phyloP scores from a whole-genome alignment of 2,329 filamentous ascomycete genomes.

The Aspergillus alliaceus region DNA sequence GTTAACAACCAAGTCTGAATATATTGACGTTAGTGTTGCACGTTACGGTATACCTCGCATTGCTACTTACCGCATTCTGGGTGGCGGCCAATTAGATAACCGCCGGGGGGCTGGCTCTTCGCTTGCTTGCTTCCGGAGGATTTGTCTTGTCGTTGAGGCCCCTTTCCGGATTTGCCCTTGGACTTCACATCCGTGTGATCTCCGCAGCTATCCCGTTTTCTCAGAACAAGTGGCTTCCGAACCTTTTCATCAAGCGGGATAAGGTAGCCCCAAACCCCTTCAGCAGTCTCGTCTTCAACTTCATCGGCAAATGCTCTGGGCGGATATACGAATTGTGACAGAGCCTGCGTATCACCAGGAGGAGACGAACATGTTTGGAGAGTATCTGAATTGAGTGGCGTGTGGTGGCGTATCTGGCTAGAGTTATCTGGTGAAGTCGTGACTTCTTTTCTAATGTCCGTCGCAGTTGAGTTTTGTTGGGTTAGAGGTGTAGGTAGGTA shows the following conservation, averaged over 20 bases:
- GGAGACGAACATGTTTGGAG: constrained; percentile 58
- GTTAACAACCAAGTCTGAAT: constrained; percentile 67
- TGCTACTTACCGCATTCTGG: constrained; percentile 78
- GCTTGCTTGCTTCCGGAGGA: constrained; percentile 58
- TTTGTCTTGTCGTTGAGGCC: constrained; percentile 53
- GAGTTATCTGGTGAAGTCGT: constrained; percentile 66
- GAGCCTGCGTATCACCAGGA: constrained; percentile 73
- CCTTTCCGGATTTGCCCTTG: constrained; percentile 38
- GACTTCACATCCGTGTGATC: constrained; percentile 39
- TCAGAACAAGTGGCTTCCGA: constrained; percentile 70
- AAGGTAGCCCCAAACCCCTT: constrained; percentile 95
- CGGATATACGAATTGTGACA: constrained; percentile 78
- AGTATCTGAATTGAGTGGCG: constrained; percentile 41
- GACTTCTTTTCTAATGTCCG: constrained; percentile 64
- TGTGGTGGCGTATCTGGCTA: constrained; percentile 52
- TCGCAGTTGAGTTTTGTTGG: constrained; percentile 63
- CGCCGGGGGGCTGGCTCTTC: constrained; percentile 65
- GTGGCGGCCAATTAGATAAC: constrained; percentile 90
- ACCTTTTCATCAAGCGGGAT: constrained; percentile 74
- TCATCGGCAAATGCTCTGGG: constrained; percentile 73
- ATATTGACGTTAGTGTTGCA: neutral
- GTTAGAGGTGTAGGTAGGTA: constrained; percentile 83
- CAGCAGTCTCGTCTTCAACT: constrained; percentile 77
- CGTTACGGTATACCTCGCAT: neutral
- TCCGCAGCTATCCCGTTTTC: constrained; percentile 70